phyloP scores from a whole-genome alignment of 2,329 filamentous ascomycete genomes.

The Xylaria sp. region DNA sequence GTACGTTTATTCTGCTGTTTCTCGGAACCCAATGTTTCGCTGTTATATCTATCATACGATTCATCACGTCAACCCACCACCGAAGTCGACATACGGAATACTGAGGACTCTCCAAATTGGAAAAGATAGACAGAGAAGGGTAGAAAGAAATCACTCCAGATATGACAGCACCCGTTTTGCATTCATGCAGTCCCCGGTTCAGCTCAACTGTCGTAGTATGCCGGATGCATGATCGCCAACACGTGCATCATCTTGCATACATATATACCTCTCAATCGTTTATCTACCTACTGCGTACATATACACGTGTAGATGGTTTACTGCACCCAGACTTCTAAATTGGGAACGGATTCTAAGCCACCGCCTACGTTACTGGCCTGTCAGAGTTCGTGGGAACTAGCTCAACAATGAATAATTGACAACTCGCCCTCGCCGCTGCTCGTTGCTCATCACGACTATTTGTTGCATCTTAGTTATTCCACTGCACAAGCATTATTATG shows the following conservation, averaged over 20 bases:
- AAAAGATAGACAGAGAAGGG: not conserved
- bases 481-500: not conserved
- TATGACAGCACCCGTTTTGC: constrained; percentile 2
- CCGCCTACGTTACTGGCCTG: constrained; percentile 20
- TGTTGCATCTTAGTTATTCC: not conserved
- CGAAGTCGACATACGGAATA: not conserved
- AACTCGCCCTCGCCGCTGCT: not conserved
- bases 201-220: constrained; percentile 26
- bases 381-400: constrained; percentile 8
- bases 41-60: constrained; percentile 27
- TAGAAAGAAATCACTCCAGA: not conserved
- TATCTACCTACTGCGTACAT: not conserved
- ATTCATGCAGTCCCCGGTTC: constrained; percentile 23
- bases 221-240: constrained; percentile 31
- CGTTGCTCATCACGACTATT: not conserved
- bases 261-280: constrained; percentile 11
- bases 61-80: constrained; percentile 18
- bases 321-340: constrained; percentile 29
- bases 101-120: not conserved
- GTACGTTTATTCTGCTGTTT: constrained; percentile 24
- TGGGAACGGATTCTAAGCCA: constrained; percentile 32
- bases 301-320: not conserved
- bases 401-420: not conserved
- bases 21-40: constrained; percentile 11
- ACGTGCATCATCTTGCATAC: constrained; percentile 38